Evolutionary conservation across 2,329 filamentous ascomycete genomes (phyloP).

Genomic region (Juglanconis sp.): DNA sequence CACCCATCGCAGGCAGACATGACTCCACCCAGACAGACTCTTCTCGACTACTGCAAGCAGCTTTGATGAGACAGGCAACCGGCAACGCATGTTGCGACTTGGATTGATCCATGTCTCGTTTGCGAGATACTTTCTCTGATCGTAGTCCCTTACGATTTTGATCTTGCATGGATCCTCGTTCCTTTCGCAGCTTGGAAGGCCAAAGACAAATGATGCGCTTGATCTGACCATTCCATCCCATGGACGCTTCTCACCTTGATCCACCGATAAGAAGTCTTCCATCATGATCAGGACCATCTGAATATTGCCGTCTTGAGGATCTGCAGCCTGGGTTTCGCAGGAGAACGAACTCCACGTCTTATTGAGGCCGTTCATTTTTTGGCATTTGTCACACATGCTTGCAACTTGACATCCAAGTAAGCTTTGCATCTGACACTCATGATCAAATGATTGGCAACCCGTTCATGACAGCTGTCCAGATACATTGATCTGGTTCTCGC

Average conservation of each 20-base stretch:
- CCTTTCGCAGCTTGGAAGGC: background rate
- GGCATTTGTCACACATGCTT: constrained; percentile 9
- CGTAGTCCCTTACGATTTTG: constrained; percentile 15
- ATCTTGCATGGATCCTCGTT: constrained; percentile 5
- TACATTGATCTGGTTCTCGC: background rate
- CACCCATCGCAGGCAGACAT: constrained; percentile 1
- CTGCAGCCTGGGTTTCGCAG: background rate
- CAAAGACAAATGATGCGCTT: constrained; percentile 9
- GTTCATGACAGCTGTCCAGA: background rate
- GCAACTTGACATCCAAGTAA: constrained; percentile 18
- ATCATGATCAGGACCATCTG: constrained; percentile 9
- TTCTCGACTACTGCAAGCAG: constrained; percentile 7
- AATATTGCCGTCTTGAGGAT: constrained; percentile 1
- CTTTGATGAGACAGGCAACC: constrained; percentile 4
- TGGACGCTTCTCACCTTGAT: constrained; percentile 1
- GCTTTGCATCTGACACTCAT: constrained; percentile 15
- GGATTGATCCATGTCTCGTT: constrained; percentile 9
- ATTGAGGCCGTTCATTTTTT: background rate
- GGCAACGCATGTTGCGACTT: constrained; percentile 7
- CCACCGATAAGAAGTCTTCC: background rate
- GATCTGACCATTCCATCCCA: constrained; percentile 1
- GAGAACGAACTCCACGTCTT: background rate
- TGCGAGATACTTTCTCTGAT: constrained; percentile 10
- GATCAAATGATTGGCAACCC: constrained; percentile 6
- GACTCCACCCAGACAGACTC: background rate